Percentiles rank a stretch among this genome's conserved stretches.
Evolutionary conservation across 2,329 filamentous ascomycete genomes (phyloP).

Genomic region (Lasiodiplodia hormozganensis): DNA sequence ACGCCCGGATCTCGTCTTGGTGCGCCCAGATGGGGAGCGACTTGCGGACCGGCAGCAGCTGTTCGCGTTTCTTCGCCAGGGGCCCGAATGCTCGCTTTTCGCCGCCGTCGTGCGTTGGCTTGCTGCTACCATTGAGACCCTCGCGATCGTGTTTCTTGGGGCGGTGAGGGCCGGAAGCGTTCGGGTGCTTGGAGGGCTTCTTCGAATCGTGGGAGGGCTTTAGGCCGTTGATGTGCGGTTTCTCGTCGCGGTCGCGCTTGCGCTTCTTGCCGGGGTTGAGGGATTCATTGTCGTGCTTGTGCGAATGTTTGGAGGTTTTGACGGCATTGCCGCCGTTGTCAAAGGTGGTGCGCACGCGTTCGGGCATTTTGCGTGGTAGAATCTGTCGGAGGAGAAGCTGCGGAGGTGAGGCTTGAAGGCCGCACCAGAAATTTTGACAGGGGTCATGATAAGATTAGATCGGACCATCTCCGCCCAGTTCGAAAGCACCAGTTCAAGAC

Average conservation of each 20-base stretch:
- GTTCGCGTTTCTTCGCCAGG: constrained; percentile 54
- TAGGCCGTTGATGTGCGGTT: background rate
- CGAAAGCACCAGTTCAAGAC: no score
- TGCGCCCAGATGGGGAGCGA: constrained; percentile 82
- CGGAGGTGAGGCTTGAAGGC: constrained; percentile 12
- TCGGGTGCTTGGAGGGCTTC: background rate
- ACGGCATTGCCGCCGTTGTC: constrained; percentile 37
- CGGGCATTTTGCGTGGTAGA: constrained; percentile 46
- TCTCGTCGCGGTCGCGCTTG: constrained; percentile 36
- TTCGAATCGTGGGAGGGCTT: constrained; percentile 1
- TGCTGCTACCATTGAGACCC: background rate
- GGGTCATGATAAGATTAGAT: constrained; percentile 28
- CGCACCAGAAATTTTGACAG: constrained; percentile 28
- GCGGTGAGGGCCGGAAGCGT: background rate
- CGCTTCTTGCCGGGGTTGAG: constrained; percentile 41
- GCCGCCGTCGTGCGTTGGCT: background rate
- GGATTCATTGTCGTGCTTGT: background rate
- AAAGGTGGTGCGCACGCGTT: constrained; percentile 50
- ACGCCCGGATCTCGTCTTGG: constrained; percentile 70
- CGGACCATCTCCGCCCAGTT: background rate
- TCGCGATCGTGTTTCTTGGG: constrained; percentile 5
- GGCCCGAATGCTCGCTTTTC: constrained; percentile 3
- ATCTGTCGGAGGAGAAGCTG: background rate
- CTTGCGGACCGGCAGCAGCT: constrained; percentile 62
- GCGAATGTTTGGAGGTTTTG: constrained; percentile 28